Conservation (phyloP, 2,329 filamentous ascomycete species). For the Tolypocladium capitatum region DNA sequence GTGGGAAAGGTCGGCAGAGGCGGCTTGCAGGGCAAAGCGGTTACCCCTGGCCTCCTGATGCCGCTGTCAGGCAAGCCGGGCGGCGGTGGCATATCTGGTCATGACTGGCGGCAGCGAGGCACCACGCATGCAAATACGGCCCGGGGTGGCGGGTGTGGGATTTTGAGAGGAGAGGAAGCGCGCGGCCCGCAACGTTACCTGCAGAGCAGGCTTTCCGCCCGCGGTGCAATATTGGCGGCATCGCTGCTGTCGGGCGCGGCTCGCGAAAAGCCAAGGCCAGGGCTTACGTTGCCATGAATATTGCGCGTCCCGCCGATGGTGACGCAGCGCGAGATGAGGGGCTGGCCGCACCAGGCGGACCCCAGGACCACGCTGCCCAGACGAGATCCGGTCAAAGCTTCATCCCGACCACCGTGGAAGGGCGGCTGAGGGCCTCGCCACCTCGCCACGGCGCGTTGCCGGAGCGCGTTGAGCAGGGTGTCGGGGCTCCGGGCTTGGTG, state of each 20-base stretch:
- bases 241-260: conserved; percentile 1
- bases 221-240: not conserved
- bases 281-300: conserved; percentile 19
- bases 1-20: conserved; percentile 19
- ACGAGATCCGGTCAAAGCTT: not conserved
- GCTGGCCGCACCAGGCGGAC: no score
- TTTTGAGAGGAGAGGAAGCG: not conserved
- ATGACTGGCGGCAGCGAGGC: conserved; percentile 7
- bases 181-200: not conserved
- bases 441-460: no score
- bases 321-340: no score
- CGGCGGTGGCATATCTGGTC: conserved; percentile 17
- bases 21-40: conserved; percentile 14
- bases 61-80: conserved; percentile 13
- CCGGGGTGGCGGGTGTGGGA: not conserved
- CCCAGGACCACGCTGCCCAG: no score
- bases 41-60: conserved; percentile 10
- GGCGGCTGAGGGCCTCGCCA: no score
- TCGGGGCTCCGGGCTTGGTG: no score
- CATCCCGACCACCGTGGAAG: no score
- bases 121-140: not conserved
- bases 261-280: conserved; percentile 3
- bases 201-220: not conserved
- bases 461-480: no score
- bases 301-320: conserved; percentile 21